Conservation (phyloP, 2,329 filamentous ascomycete genomes). For the Cordyceps pruinosa region DNA sequence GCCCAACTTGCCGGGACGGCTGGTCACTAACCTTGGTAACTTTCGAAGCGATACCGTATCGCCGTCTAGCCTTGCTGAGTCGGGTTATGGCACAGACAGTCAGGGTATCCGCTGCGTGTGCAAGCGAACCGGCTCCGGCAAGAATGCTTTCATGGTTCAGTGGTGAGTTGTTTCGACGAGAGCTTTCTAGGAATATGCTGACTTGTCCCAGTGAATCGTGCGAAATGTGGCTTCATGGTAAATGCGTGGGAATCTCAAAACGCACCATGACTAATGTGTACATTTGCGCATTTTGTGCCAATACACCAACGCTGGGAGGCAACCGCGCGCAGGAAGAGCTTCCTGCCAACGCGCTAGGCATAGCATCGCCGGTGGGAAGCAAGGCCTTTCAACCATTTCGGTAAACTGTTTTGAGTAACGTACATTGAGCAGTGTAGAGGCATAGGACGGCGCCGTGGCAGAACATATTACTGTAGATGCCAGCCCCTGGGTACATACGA, state of each 20-base stretch:
- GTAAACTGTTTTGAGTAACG: constrained; percentile 17
- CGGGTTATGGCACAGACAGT: constrained; percentile 35
- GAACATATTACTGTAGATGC: constrained; percentile 11
- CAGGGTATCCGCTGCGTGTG: constrained; percentile 52
- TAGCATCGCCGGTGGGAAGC: constrained; percentile 33
- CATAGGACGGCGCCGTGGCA: constrained; percentile 14
- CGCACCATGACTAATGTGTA: constrained; percentile 54
- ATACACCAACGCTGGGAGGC: constrained; percentile 48
- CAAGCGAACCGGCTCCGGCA: constrained; percentile 35
- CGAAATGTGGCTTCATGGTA: constrained; percentile 59
- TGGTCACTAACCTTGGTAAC: constrained; percentile 26
- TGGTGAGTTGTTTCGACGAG: constrained; percentile 40
- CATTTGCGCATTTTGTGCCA: constrained; percentile 56
- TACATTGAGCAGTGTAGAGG: neutral
- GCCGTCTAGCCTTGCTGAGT: constrained; percentile 44
- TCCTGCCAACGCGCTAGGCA: constrained; percentile 22
- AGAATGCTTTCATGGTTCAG: constrained; percentile 53
- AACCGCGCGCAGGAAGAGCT: constrained; percentile 40
- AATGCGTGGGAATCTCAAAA: constrained; percentile 53
- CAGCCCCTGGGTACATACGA: constrained; percentile 3
- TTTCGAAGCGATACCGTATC: constrained; percentile 38
- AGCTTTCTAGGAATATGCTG: neutral
- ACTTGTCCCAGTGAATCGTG: constrained; percentile 48
- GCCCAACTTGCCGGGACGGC: constrained; percentile 28
- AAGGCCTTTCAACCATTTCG: constrained; percentile 38